Base-by-base conservation (phyloP, 2,329 filamentous ascomycete species). In the Fusarium sublunatum region DNA sequence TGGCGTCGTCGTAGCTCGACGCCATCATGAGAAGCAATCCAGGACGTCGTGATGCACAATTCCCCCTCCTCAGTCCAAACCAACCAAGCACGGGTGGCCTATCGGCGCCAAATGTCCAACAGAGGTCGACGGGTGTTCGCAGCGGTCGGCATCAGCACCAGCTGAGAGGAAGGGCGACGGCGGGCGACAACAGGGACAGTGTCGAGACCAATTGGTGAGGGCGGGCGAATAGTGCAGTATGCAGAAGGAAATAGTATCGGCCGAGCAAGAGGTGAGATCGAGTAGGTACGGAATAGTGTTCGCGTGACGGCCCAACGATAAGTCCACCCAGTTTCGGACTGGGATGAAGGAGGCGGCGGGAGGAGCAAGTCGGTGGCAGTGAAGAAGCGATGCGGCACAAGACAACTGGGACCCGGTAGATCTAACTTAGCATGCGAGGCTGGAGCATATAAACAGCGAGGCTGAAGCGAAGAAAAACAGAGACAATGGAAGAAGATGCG, bases 1-100 rank as follows among this genome's bases (percentile, higher is more conserved):
- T 71, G 67, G 74, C 74, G 69, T 76, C 76, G 67, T 79, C 79
- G 72, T 82, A 80, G 64, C 81, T 80, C 65, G 81, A 79, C 66
- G 79, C 80, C 78, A 83, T 81, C 53, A 65, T 71, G 69, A 64
- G 60, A 63, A 70, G 61, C 55, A 64, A 67, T 66, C 67, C 67
- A 68, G 56, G 48, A 65, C 55, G 56, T 64, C 45, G 53, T 51
- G 58, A 64, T 61, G 41, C 59, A 64, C 64, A 64, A 47, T 59
- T 63, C 64, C 60, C 63, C 66, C 64, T 69, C 69, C 72, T 67
- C 61, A 68, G 59, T 69, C 67, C 66, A 65, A 59, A 55, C 61
- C 48, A 63, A 58, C 65, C 61, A 58, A 67, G 46, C 48, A 24
- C 49, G 43, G 47, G 58, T 63, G 64, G 53, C 64, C 67, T 69